Conservation (phyloP, 345 rosid genomes). For the Eucalyptus pauciflora region DNA sequence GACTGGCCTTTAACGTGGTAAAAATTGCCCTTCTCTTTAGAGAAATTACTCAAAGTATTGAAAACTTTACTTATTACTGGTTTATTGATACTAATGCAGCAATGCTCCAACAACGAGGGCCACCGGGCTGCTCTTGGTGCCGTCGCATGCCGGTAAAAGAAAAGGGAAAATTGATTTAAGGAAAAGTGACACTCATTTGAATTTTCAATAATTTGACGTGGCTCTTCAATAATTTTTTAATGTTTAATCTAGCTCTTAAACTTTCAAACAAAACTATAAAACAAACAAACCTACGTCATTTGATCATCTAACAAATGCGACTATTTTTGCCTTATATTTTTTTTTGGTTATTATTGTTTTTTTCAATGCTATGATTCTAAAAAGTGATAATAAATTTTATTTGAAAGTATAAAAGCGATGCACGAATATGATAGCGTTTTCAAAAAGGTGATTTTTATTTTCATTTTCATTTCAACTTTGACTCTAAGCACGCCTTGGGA, state of each 20-base stretch:
- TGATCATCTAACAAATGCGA: too few species aligned
- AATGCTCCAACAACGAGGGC: background rate
- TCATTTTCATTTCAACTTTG: background rate
- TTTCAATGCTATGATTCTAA: background rate
- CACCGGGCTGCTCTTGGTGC: background rate
- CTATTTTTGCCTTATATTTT: background rate
- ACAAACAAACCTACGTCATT: too few species aligned
- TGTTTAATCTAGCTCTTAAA: background rate
- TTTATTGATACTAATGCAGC: background rate
- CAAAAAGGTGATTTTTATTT: background rate
- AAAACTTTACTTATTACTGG: background rate
- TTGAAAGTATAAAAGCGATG: background rate
- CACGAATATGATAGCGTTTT: background rate
- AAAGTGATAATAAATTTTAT: too few species aligned
- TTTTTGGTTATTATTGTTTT: background rate
- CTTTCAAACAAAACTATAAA: too few species aligned
- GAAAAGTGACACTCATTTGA: background rate
- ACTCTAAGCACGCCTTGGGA: background rate
- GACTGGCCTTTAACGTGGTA: background rate
- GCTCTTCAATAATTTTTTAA: accelerated
- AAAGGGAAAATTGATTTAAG: background rate
- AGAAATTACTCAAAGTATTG: background rate
- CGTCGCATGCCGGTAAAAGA: background rate
- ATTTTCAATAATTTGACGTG: background rate
- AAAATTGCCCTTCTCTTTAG: background rate